A percentile compares a stretch with the other conserved stretches of the same genome.
phyloP scores from a whole-genome alignment of 257 asterid genomes.

The Phtheirospermum japonicum region DNA sequence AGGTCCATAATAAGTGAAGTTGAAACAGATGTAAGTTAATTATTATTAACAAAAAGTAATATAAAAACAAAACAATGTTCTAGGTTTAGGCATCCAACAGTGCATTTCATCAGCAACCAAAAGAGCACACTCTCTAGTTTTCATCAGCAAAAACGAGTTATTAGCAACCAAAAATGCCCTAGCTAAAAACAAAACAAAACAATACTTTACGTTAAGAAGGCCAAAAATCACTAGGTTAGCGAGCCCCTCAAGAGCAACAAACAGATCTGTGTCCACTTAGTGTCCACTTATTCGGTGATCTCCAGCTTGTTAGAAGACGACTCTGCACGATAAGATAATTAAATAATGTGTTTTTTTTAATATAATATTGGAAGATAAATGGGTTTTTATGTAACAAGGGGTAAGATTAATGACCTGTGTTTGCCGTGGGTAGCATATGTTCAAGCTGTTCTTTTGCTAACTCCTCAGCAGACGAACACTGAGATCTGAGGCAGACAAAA shows the following conservation, averaged over 20 bases:
- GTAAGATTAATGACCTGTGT: constrained; percentile 39
- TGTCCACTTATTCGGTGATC: constrained; percentile 38
- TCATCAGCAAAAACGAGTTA: too few relatives aligned
- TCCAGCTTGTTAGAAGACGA: constrained; percentile 41
- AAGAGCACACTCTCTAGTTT: too few relatives aligned
- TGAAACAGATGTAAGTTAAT: not conserved
- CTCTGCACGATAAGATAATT: constrained; percentile 37
- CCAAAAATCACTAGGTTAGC: constrained; percentile 74
- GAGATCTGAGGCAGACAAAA: constrained; percentile 47
- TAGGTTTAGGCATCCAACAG: constrained; percentile 6
- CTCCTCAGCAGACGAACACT: constrained; percentile 70
- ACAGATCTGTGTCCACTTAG: constrained; percentile 32
- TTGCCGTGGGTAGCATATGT: constrained; percentile 43
- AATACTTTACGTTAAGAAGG: too few relatives aligned
- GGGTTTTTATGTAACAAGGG: constrained; percentile 13
- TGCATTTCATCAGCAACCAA: too few relatives aligned
- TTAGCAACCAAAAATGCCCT: too few relatives aligned
- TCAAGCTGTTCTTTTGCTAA: constrained; percentile 56
- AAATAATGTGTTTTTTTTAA: not conserved
- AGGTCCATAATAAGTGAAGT: not conserved
- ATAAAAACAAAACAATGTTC: not conserved
- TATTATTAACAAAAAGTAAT: not conserved
- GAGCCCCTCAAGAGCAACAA: constrained; percentile 58
- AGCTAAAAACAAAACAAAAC: too few relatives aligned
- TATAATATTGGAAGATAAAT: not conserved